A percentile compares a stretch with the other conserved stretches of the same genome.
Conservation (phyloP, 371 early-diverging fungal genomes). For the Apophysomyces ossiformis region DNA sequence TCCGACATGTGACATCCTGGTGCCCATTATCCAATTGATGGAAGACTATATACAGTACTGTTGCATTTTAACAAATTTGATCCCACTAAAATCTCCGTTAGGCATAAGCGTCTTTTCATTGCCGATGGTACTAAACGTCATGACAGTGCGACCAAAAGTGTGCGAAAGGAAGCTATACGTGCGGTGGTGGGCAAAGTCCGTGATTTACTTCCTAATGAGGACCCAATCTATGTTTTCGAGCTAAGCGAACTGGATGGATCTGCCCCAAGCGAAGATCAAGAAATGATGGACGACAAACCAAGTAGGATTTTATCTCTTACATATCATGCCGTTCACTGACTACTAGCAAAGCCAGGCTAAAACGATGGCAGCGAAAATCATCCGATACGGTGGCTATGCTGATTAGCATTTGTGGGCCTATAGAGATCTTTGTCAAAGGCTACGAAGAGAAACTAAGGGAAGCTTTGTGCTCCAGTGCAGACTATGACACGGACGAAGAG, state of each 20-base stretch:
- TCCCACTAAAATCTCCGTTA: not conserved
- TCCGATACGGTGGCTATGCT: constrained; percentile 39
- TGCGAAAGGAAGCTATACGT: constrained; percentile 28
- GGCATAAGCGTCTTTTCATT: not conserved
- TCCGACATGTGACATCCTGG: constrained; percentile 36
- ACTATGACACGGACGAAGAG: constrained; percentile 40
- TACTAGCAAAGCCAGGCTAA: constrained; percentile 17
- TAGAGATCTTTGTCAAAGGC: constrained; percentile 30
- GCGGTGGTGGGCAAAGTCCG: constrained; percentile 38
- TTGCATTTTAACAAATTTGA: not conserved
- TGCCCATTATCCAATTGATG: constrained; percentile 29
- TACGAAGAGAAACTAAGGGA: constrained; percentile 34
- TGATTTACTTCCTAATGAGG: constrained; percentile 13
- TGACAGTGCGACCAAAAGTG: not conserved
- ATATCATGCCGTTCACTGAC: not conserved
- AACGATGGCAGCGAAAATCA: constrained; percentile 27
- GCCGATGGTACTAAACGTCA: not conserved
- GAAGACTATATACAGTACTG: constrained; percentile 34
- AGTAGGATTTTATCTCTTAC: constrained; percentile 10
- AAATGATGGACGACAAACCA: constrained; percentile 27
- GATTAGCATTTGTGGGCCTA: constrained; percentile 35
- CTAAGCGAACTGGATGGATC: constrained; percentile 24
- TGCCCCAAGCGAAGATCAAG: constrained; percentile 6
- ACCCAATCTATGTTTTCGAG: constrained; percentile 30
- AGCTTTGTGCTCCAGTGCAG: constrained; percentile 19